phyloP scores from a whole-genome alignment of 2,329 filamentous ascomycete species.

The Fusarium annulatum region DNA sequence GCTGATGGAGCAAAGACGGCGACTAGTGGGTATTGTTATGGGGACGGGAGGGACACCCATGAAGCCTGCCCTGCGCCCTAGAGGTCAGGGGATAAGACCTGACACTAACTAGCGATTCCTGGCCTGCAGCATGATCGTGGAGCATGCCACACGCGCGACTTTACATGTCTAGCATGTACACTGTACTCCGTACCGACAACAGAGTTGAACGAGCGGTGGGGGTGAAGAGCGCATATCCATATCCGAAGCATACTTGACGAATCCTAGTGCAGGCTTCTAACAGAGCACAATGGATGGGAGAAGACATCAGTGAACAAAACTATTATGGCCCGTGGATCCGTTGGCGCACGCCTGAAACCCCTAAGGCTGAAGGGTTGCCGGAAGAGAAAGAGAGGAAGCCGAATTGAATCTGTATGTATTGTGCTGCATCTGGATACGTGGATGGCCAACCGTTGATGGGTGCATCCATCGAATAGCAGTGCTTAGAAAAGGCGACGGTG shows the following conservation, averaged over 20 bases:
- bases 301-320: slow-evolving; percentile 9
- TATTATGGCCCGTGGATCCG: slow-evolving; percentile 23
- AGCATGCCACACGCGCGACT: slow-evolving; percentile 21
- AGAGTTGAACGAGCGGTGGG: slow-evolving; percentile 24
- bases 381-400: not conserved
- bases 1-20: slow-evolving; percentile 28
- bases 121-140: slow-evolving; percentile 9
- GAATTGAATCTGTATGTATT: not conserved
- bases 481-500: slow-evolving; percentile 23
- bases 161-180: slow-evolving; percentile 15
- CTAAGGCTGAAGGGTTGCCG: slow-evolving; percentile 30
- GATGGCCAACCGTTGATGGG: slow-evolving; percentile 20
- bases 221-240: slow-evolving; percentile 17
- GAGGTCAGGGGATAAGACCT: slow-evolving; percentile 22
- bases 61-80: slow-evolving; percentile 10
- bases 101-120: slow-evolving; percentile 18
- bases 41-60: slow-evolving; percentile 30
- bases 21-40: slow-evolving; percentile 32
- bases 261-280: not conserved
- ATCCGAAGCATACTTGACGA: slow-evolving; percentile 15
- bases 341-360: slow-evolving; percentile 32
- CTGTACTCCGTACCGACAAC: slow-evolving; percentile 9
- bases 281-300: slow-evolving; percentile 2
- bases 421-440: slow-evolving; percentile 13
- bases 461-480: slow-evolving; percentile 28